Conservation (phyloP, 345 rosid genomes). For the Eutrema japonicum region DNA sequence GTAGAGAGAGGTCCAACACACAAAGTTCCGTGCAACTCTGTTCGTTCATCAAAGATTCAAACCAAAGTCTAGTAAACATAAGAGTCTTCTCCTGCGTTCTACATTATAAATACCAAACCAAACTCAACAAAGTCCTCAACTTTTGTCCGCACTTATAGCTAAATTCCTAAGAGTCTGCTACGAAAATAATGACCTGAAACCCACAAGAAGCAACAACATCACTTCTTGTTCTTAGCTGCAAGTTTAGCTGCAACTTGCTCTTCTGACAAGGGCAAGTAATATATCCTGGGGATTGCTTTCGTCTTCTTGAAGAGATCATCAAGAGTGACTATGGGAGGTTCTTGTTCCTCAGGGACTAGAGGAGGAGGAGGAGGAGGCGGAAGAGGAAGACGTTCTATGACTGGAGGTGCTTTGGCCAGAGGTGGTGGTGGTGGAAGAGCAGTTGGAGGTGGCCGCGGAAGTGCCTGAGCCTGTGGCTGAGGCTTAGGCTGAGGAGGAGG, state of each 20-base stretch:
- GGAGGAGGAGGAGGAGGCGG: constrained; percentile 61
- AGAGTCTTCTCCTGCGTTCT: constrained; percentile 40
- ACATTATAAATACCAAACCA: constrained; percentile 33
- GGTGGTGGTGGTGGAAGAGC: constrained; percentile 73
- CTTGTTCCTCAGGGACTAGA: constrained; percentile 57
- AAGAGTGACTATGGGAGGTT: constrained; percentile 84
- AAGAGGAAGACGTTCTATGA: constrained; percentile 58
- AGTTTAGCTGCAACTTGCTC: constrained; percentile 85
- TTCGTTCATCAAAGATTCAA: constrained; percentile 25
- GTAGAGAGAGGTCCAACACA: constrained; percentile 26
- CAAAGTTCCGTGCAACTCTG: constrained; percentile 23
- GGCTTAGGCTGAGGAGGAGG: constrained; percentile 31
- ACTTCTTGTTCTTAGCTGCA: constrained; percentile 49
- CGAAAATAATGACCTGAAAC: constrained; percentile 30
- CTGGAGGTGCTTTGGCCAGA: constrained; percentile 50
- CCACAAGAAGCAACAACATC: constrained; percentile 27
- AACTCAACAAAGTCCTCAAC: constrained; percentile 41
- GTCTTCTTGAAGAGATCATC: constrained; percentile 97
- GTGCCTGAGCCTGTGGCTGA: constrained; percentile 56
- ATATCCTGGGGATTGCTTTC: constrained; percentile 91
- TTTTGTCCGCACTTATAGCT: constrained; percentile 35
- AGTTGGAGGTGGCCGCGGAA: constrained; percentile 48
- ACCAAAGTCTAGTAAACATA: constrained; percentile 36
- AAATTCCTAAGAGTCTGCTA: constrained; percentile 40
- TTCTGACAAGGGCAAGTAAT: constrained; percentile 90